phyloP scores from a whole-genome alignment of 2,329 filamentous ascomycete genomes.

The Sclerotinia glacialis region DNA sequence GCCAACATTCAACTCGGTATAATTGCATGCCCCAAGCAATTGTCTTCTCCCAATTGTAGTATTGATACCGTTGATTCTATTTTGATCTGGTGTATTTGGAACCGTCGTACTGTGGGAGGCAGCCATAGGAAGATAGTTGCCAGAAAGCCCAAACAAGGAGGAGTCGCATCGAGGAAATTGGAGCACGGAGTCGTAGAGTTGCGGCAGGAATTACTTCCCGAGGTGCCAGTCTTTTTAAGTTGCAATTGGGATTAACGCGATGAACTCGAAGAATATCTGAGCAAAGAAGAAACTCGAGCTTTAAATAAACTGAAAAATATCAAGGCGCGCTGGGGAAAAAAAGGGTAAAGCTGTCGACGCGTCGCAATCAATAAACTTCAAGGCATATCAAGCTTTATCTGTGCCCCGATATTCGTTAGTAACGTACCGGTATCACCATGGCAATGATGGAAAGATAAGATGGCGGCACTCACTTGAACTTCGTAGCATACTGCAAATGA shows the following conservation, averaged over 20 bases:
- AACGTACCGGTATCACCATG: background rate
- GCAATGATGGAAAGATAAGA: background rate
- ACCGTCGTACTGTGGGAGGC: slow-evolving; percentile 26
- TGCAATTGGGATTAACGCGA: slow-evolving; percentile 1
- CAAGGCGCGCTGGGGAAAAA: slow-evolving; percentile 26
- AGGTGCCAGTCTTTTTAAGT: slow-evolving; percentile 9
- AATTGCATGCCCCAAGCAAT: slow-evolving; percentile 53
- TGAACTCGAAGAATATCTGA: background rate
- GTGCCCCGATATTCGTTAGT: background rate
- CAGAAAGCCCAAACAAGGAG: slow-evolving; percentile 18
- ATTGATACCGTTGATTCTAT: slow-evolving; percentile 30
- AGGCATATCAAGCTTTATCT: slow-evolving; percentile 12
- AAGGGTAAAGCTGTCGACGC: slow-evolving; percentile 26
- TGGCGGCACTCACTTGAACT: background rate
- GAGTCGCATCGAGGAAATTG: slow-evolving; percentile 32
- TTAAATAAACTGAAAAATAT: slow-evolving; percentile 6
- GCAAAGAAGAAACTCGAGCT: background rate
- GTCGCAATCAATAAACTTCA: slow-evolving; percentile 29
- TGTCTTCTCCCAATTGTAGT: slow-evolving; percentile 28
- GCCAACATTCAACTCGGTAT: slow-evolving; percentile 46
- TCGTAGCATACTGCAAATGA: background rate
- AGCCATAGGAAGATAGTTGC: slow-evolving; percentile 36
- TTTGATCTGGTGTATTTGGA: slow-evolving; percentile 37
- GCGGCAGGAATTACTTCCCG: background rate
- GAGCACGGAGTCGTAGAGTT: background rate